Evolutionary conservation across 345 rosid genomes (phyloP).

Genomic region (rapeseed (Brassica napus)): Da-Ae NC_063443.1:14251501-14252000

Average conservation of each 20-base stretch:
- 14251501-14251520: not conserved
- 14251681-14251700: conserved; percentile 86
- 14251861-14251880: conserved; percentile 91
- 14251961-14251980: conserved; percentile 15
- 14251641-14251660: conserved; percentile 36
- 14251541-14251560: conserved; percentile 18
- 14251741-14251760: not conserved
- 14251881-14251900: conserved; percentile 84
- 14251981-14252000: not conserved
- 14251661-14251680: conserved; percentile 86
- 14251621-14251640: conserved; percentile 1
- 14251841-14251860: conserved; percentile 87
- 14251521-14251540: not conserved
- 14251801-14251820: not conserved
- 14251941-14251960: conserved; percentile 88
- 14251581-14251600: not conserved
- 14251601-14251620: conserved; percentile 2
- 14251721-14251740: conserved; percentile 61
- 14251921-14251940: conserved; percentile 98
- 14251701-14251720: conserved; percentile 91
- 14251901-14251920: conserved; percentile 97
- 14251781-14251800: not conserved
- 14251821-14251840: not conserved
- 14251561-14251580: not conserved
- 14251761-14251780: not conserved